Evolutionary conservation across 805 yeast species (phyloP).

Genomic region (Yueomyces sp.): DNA sequence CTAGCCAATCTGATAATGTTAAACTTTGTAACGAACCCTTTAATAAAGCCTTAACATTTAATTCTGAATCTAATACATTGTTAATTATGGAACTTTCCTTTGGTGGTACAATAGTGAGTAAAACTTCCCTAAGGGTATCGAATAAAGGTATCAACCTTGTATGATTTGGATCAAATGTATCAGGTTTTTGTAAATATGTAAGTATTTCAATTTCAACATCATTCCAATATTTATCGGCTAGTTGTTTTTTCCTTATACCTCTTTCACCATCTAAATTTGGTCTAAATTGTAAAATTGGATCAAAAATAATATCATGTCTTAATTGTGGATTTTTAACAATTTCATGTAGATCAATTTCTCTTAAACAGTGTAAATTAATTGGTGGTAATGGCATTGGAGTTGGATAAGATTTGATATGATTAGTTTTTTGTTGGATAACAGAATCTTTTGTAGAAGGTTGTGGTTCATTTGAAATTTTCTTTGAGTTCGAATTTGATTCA

Average conservation of each 20-base stretch:
- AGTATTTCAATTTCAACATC: constrained; percentile 59
- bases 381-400: constrained; percentile 56
- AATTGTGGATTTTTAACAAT: constrained; percentile 84
- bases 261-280: constrained; percentile 87
- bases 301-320: constrained; percentile 85
- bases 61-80: constrained; percentile 63
- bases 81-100: constrained; percentile 56
- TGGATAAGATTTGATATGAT: constrained; percentile 9
- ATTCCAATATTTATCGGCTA: constrained; percentile 75
- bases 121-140: constrained; percentile 63
- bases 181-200: constrained; percentile 24
- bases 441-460: constrained; percentile 3
- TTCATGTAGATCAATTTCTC: constrained; percentile 79
- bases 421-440: constrained; percentile 15
- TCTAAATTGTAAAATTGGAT: constrained; percentile 82
- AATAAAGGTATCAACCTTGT: constrained; percentile 55
- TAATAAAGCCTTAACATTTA: constrained; percentile 60
- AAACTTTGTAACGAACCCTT: constrained; percentile 64
- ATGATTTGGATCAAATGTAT: constrained; percentile 20
- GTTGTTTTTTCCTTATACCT: constrained; percentile 60
- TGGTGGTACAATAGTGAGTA: constrained; percentile 61
- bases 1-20: constrained; percentile 59
- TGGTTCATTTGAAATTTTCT: constrained; percentile 3
- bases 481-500: not conserved
- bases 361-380: constrained; percentile 63